phyloP scores from a whole-genome alignment of 2,329 filamentous ascomycete species.

The Fusarium albidum region DNA sequence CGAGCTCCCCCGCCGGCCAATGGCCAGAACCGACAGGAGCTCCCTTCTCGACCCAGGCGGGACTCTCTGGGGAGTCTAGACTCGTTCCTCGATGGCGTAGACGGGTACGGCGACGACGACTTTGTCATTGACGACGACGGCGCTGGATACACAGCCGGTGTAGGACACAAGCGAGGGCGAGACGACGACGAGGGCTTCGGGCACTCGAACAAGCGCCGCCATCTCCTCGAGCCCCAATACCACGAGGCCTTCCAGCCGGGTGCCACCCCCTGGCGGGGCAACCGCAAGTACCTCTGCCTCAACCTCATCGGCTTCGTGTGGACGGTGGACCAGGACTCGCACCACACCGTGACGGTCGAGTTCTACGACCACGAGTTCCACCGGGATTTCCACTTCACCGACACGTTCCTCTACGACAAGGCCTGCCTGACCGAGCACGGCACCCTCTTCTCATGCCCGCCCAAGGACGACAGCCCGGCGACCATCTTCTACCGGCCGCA shows the following conservation, averaged over 20 bases:
- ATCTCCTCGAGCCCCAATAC: conserved; percentile 66
- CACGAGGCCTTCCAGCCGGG: conserved; percentile 93
- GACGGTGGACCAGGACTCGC: conserved; percentile 94
- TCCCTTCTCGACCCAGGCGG: conserved; percentile 60
- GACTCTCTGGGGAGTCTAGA: conserved; percentile 81
- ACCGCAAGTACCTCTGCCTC: conserved; percentile 90
- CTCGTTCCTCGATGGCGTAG: conserved; percentile 74
- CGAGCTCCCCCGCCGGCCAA: conserved; percentile 62
- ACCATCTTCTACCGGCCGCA: conserved; percentile 96
- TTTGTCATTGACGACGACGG: conserved; percentile 97
- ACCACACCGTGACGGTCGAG: conserved; percentile 94
- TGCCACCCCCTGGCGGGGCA: conserved; percentile 94
- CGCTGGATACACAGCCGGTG: conserved; percentile 79
- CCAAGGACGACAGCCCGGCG: conserved; percentile 71
- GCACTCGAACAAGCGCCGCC: conserved; percentile 58
- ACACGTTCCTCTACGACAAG: conserved; percentile 95
- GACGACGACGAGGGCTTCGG: conserved; percentile 61
- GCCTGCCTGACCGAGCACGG: conserved; percentile 90
- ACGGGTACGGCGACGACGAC: conserved; percentile 68
- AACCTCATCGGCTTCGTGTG: conserved; percentile 95
- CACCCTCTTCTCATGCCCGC: conserved; percentile 83
- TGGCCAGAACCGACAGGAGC: conserved; percentile 58
- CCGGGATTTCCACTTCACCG: conserved; percentile 96
- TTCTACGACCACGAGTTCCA: conserved; percentile 96
- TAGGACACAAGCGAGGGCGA: conserved; percentile 57